Evolutionary conservation across 2,329 filamentous ascomycete genomes (phyloP).

Genomic region (Fusarium ramigenum): DNA sequence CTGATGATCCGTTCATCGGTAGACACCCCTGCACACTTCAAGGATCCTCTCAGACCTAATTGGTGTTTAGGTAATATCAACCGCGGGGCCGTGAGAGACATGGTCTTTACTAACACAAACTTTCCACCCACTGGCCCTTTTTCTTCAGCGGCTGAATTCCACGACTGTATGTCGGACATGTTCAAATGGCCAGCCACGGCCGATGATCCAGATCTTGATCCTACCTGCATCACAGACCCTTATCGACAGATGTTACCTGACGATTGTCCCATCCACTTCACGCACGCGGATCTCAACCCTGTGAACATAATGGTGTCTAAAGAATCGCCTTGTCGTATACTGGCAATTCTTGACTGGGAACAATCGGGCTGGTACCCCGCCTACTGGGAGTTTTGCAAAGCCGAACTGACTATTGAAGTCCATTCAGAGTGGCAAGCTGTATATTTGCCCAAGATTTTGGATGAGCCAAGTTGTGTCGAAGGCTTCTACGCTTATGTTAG

Average conservation of each 20-base stretch:
- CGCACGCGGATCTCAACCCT: conserved; percentile 26
- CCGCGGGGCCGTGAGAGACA: not conserved
- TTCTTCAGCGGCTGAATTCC: conserved; percentile 1
- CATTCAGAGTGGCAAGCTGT: not conserved
- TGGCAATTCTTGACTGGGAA: not conserved
- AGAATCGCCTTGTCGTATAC: not conserved
- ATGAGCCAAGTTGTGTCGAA: not conserved
- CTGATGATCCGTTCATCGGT: not conserved
- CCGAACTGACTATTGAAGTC: not conserved
- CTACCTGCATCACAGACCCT: not conserved
- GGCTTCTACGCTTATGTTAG: not conserved
- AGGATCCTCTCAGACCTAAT: not conserved
- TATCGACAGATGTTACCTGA: not conserved
- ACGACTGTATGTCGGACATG: conserved; percentile 22
- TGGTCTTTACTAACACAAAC: not conserved
- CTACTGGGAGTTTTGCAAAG: not conserved
- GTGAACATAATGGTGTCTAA: conserved; percentile 22
- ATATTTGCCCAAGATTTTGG: not conserved
- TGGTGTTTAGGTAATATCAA: conserved; percentile 15
- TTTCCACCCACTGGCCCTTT: conserved; percentile 16
- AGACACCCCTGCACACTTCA: not conserved
- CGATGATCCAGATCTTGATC: not conserved
- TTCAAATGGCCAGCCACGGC: not conserved
- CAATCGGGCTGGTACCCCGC: not conserved
- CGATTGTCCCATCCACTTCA: conserved; percentile 6